These are phyloP conservation scores for Vanrija pseudolonga DNA, from an alignment of 1,284 basidiomycete species.

Conservation along the genomic window DNA sequence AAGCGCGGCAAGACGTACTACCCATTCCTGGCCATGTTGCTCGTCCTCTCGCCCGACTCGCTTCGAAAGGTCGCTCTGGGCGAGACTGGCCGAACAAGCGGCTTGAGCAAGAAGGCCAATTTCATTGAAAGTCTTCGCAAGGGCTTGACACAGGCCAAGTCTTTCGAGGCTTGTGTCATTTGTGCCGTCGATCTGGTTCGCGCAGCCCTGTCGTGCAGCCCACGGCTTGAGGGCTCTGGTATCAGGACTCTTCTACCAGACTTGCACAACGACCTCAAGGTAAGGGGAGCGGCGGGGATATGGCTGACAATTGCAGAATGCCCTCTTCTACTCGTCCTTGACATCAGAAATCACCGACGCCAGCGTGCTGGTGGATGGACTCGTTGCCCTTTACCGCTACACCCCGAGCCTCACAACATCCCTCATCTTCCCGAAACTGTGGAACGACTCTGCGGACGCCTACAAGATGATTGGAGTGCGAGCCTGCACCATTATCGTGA, in stretches of 20 bases:
- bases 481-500: constrained; percentile 58
- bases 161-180: constrained; percentile 48
- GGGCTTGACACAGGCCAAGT: constrained; percentile 32
- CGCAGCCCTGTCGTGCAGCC: constrained; percentile 66
- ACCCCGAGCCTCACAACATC: constrained; percentile 61
- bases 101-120: constrained; percentile 47
- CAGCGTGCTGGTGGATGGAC: constrained; percentile 69
- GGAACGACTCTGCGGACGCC: constrained; percentile 70
- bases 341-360: constrained; percentile 62
- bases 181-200: constrained; percentile 78
- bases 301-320: constrained; percentile 28
- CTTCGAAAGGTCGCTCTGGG: constrained; percentile 53
- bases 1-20: constrained; percentile 59
- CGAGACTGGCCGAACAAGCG: constrained; percentile 27
- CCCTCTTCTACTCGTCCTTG: constrained; percentile 34
- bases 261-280: constrained; percentile 73
- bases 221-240: constrained; percentile 57
- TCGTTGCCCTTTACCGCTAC: constrained; percentile 69
- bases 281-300: constrained; percentile 31
- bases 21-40: constrained; percentile 74
- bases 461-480: constrained; percentile 74
- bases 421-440: constrained; percentile 62
- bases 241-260: constrained; percentile 65
- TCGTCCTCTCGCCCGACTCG: constrained; percentile 73
- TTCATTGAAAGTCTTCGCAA: constrained; percentile 51